Base-by-base conservation (phyloP, 2,329 filamentous ascomycete genomes). In the Colletotrichum zoysiae region DNA sequence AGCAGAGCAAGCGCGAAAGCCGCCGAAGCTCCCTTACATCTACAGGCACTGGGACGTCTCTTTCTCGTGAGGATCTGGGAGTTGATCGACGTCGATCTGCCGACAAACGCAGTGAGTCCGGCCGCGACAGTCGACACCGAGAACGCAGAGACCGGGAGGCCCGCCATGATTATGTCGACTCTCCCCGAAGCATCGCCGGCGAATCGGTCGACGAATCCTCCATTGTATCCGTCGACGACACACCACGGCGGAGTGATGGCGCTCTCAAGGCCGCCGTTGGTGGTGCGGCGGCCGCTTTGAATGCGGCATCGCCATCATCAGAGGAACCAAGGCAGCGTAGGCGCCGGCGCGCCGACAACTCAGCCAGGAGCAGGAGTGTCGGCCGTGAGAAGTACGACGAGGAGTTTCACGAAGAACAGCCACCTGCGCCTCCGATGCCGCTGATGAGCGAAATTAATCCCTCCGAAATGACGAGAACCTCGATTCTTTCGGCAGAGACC, bases 381-480 rank as follows among this genome's bases (percentile, higher is more conserved):
- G 83, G 81, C 8, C 80, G 81, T 20, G 85, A 87, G 53, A 82
- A 81, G 59, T 84, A 84, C 71, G 79, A 79, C 1, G 86, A 89
- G 16, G 86, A 87, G 14, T 85, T 86, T 50, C 87, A 88, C 7
- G 84, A 88, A 2, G 84, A 88, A 71, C 86, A 89, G 63, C 88
- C 93, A 18, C 85, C 85, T 12, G 81, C 82, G 6, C 92, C 95
- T 8, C 93, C 93, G 7, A 94, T 98, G 92, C 95, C 95, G 3
- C 87, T 97, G 74, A 92, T 93, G 81, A 97, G 95, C 81, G 93
- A 94, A 67, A 89, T 97, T 69, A 92, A 93, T 75, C 90, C 93
- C 53, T 97, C 95, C 0, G 95, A 98, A 63, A 82, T 98, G 67
- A 98, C 95, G 0, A 88, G 95, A 76, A 92, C 92, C 20, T 98